Percentiles rank a stretch among this genome's conserved stretches.
These are phyloP conservation scores for Chlamydomonas reinhardtii DNA, from an alignment of 163 green algal genomes.

Conservation along the genomic window DNA sequence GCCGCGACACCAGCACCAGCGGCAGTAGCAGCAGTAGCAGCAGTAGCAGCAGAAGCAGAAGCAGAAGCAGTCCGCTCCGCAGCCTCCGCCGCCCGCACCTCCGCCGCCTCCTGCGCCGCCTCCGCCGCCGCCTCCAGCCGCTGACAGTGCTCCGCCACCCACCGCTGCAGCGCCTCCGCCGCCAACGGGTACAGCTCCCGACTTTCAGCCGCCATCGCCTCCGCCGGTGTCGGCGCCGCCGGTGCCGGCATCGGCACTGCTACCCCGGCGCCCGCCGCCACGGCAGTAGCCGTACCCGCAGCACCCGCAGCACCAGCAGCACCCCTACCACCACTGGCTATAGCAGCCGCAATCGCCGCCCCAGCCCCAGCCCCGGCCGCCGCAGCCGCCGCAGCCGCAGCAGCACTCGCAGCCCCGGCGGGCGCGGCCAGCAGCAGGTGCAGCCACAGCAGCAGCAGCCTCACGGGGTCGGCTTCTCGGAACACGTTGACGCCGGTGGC, in stretches of 20 bases:
- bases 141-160: neutral
- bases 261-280: neutral
- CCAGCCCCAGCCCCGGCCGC: neutral
- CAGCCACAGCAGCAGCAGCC: conserved; percentile 26
- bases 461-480: neutral
- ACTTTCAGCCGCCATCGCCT: neutral
- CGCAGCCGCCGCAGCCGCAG: neutral
- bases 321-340: neutral
- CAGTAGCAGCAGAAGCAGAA: no score
- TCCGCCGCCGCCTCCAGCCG: neutral
- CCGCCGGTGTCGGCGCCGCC: neutral
- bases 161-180: neutral
- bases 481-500: conserved; percentile 3
- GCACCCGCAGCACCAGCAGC: no score
- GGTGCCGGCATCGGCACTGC: neutral
- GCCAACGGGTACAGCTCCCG: conserved; percentile 18
- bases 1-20: neutral
- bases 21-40: no score
- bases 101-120: neutral
- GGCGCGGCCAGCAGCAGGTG: conserved; percentile 10
- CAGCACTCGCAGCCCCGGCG: no score
- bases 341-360: neutral
- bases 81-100: neutral
- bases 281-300: no score
- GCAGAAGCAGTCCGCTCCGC: no score